A percentile compares a stretch with the other conserved stretches of the same genome.
These are phyloP conservation scores for Marasmius oreades DNA, from an alignment of 1,284 basidiomycete species.

Conservation along the genomic window DNA sequence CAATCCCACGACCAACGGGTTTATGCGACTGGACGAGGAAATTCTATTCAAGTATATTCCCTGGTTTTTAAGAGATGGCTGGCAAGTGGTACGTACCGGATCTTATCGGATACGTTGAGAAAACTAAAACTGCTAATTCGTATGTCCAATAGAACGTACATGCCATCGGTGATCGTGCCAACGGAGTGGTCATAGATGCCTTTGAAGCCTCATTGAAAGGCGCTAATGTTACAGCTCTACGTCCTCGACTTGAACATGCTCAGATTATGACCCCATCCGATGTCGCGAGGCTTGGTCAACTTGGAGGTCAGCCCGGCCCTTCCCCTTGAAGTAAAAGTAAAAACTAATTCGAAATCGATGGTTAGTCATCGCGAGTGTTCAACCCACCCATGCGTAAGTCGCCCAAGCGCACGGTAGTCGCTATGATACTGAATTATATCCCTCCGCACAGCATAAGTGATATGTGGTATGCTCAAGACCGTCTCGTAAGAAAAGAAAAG, in stretches of 20 bases:
- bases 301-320: constrained; percentile 75
- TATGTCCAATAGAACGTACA: constrained; percentile 67
- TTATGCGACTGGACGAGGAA: constrained; percentile 70
- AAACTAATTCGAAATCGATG: no score
- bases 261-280: constrained; percentile 78
- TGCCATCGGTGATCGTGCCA: constrained; percentile 90
- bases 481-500: constrained; percentile 61
- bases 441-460: constrained; percentile 61
- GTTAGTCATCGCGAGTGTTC: constrained; percentile 74
- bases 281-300: constrained; percentile 67
- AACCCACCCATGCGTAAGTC: constrained; percentile 85
- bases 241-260: constrained; percentile 87
- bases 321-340: no score
- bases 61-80: constrained; percentile 70
- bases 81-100: constrained; percentile 69
- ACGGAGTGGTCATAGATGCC: constrained; percentile 78
- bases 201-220: constrained; percentile 68
- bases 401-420: not conserved
- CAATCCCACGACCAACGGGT: constrained; percentile 71
- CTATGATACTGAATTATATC: not conserved
- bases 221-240: constrained; percentile 56
- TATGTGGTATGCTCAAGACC: constrained; percentile 86
- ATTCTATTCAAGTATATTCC: constrained; percentile 63
- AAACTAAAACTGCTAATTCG: constrained; percentile 1
- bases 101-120: constrained; percentile 7